These are phyloP conservation scores for Strobilomyces dryophilus DNA, from an alignment of 768 basidiomycete genomes.

Conservation along the genomic window DNA sequence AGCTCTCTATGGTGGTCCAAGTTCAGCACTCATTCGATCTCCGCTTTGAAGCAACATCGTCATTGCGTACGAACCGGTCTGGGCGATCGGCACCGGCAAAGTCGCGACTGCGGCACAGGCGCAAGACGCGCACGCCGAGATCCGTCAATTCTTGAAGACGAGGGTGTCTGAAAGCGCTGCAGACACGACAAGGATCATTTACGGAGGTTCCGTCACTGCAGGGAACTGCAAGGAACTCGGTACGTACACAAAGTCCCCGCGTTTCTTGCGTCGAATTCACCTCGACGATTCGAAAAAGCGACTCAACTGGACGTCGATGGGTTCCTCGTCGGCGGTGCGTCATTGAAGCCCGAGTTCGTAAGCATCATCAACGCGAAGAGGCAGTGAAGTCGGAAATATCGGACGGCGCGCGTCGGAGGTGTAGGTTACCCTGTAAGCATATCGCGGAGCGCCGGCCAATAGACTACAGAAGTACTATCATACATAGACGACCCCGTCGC, in stretches of 20 bases:
- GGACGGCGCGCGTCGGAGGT: neutral
- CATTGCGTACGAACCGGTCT: conserved; percentile 95
- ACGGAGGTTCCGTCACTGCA: conserved; percentile 93
- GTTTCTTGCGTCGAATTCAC: neutral
- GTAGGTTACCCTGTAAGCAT: neutral
- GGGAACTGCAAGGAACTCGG: conserved; percentile 84
- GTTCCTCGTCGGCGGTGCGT: conserved; percentile 97
- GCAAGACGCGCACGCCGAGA: conserved; percentile 83
- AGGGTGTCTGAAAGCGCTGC: conserved; percentile 69
- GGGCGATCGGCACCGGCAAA: conserved; percentile 98
- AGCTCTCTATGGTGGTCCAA: conserved; percentile 17
- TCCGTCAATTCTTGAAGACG: conserved; percentile 68
- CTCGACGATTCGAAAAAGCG: conserved; percentile 40
- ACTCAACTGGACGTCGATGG: conserved; percentile 85
- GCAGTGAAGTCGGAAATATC: conserved; percentile 8
- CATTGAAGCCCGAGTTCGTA: conserved; percentile 95
- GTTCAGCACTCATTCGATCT: neutral
- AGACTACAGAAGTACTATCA: too few species aligned
- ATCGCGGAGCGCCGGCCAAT: neutral
- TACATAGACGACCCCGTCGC: too few species aligned
- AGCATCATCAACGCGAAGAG: conserved; percentile 78
- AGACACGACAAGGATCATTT: conserved; percentile 78
- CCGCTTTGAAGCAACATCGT: conserved; percentile 66
- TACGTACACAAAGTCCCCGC: conserved; percentile 35
- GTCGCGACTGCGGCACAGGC: conserved; percentile 92